A percentile compares a stretch with the other conserved stretches of the same genome.
These are phyloP conservation scores for Boletales sp. DNA, from an alignment of 768 basidiomycete genomes.

Conservation along the genomic window DNA sequence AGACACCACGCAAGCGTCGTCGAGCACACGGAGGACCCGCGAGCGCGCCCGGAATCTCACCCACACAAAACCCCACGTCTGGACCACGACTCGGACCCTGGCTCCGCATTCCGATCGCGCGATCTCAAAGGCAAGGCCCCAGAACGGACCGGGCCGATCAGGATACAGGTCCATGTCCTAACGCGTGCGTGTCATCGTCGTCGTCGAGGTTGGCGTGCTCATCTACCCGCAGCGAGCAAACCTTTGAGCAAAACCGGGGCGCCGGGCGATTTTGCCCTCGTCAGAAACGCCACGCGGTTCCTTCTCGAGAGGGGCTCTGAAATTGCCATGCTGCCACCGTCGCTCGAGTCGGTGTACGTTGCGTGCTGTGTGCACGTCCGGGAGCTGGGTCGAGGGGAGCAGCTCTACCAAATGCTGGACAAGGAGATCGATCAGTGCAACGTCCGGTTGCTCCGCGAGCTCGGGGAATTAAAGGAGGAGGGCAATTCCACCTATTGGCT, in stretches of 20 bases:
- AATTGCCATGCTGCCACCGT: slow-evolving; percentile 36
- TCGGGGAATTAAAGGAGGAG: slow-evolving; percentile 23
- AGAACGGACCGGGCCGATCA: slow-evolving; percentile 37
- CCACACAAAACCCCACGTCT: slow-evolving; percentile 67
- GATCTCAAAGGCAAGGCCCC: slow-evolving; percentile 23
- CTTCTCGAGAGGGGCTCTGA: slow-evolving; percentile 37
- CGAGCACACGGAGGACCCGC: slow-evolving; percentile 17
- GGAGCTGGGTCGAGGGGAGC: slow-evolving; percentile 50
- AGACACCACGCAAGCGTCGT: slow-evolving; percentile 36
- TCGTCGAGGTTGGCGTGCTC: not conserved
- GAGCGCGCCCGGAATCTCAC: slow-evolving; percentile 53
- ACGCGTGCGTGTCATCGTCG: slow-evolving; percentile 28
- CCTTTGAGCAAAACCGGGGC: not conserved
- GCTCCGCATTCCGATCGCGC: slow-evolving; percentile 57
- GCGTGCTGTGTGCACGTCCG: slow-evolving; percentile 56
- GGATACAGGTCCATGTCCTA: slow-evolving; percentile 45
- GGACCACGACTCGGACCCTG: slow-evolving; percentile 63
- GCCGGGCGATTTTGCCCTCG: slow-evolving; percentile 20
- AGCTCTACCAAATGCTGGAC: slow-evolving; percentile 54
- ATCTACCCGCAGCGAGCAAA: slow-evolving; percentile 3
- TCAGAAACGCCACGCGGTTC: slow-evolving; percentile 37
- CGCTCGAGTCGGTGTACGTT: slow-evolving; percentile 54
- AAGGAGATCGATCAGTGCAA: slow-evolving; percentile 59
- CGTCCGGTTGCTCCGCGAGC: slow-evolving; percentile 35
- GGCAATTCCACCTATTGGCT: slow-evolving; percentile 51